These are phyloP conservation scores for Arctium lappa DNA, from an alignment of 129 eudicot genomes.

Conservation along the genomic window DNA sequence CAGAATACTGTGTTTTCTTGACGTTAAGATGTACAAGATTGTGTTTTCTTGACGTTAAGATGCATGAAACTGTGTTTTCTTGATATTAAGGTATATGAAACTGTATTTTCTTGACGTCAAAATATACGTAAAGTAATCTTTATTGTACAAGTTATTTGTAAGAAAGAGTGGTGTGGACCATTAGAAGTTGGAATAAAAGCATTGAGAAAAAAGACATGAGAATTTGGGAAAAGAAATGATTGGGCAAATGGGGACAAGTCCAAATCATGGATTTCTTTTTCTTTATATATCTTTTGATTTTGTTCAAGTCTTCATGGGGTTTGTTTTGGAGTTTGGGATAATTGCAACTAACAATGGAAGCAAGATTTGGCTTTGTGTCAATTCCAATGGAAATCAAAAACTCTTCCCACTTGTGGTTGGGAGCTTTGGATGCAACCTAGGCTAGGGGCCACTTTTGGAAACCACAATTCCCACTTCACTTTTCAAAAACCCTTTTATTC, in stretches of 20 bases:
- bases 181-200: slow-evolving; percentile 26
- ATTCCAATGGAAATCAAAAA: slow-evolving; percentile 31
- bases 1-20: background rate
- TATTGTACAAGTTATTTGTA: background rate
- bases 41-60: background rate
- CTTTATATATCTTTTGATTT: slow-evolving; percentile 30
- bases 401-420: slow-evolving; percentile 39
- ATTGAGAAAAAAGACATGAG: slow-evolving; percentile 19
- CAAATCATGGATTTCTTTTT: slow-evolving; percentile 46
- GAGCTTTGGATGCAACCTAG: slow-evolving; percentile 43
- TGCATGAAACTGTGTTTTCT: background rate
- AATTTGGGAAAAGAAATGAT: slow-evolving; percentile 36
- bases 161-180: slow-evolving; percentile 27
- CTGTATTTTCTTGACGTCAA: background rate
- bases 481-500: background rate
- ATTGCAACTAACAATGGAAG: slow-evolving; percentile 46
- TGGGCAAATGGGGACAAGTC: slow-evolving; percentile 50
- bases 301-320: slow-evolving; percentile 29
- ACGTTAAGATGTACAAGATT: background rate
- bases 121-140: background rate
- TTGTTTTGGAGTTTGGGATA: slow-evolving; percentile 50
- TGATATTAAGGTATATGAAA: no score
- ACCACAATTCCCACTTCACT: slow-evolving; percentile 18
- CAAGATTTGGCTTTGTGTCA: slow-evolving; percentile 46
- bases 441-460: slow-evolving; percentile 49